Percentiles rank a stretch among this genome's conserved stretches.
These are phyloP conservation scores for Brassica rapa DNA, from an alignment of 345 rosid genomes.

Conservation along the genomic window DNA sequence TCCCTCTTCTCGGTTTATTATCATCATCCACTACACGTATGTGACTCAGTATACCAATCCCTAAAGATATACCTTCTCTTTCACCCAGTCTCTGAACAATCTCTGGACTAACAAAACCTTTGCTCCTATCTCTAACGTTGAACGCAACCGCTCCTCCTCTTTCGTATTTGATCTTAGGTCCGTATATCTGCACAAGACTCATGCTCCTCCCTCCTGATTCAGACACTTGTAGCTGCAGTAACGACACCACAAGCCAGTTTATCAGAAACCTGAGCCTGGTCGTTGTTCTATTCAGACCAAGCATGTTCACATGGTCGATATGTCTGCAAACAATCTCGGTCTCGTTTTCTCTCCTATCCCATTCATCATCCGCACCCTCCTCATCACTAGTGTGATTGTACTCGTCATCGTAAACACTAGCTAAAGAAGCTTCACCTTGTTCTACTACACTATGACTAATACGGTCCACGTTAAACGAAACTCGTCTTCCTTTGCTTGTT, in stretches of 20 bases:
- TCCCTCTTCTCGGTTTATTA: constrained; percentile 54
- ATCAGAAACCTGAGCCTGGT: constrained; percentile 68
- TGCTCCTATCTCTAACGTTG: constrained; percentile 69
- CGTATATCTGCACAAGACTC: constrained; percentile 86
- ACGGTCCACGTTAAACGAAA: constrained; percentile 83
- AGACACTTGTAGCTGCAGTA: constrained; percentile 69
- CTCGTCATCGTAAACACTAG: constrained; percentile 48
- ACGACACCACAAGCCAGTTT: constrained; percentile 86
- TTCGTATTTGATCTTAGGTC: constrained; percentile 93
- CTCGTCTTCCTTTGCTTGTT: constrained; percentile 77
- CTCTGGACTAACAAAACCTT: constrained; percentile 78
- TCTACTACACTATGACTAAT: constrained; percentile 44
- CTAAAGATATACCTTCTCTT: constrained; percentile 80
- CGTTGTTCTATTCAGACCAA: constrained; percentile 82
- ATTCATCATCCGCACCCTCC: constrained; percentile 63
- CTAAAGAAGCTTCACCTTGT: constrained; percentile 61
- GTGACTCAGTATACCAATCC: constrained; percentile 85
- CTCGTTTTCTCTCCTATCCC: constrained; percentile 75
- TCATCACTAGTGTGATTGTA: constrained; percentile 43
- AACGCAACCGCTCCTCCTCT: constrained; percentile 98
- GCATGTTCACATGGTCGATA: constrained; percentile 70
- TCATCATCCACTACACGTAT: constrained; percentile 62
- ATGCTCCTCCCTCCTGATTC: constrained; percentile 44
- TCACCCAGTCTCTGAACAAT: constrained; percentile 86
- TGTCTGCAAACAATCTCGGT: constrained; percentile 74